phyloP scores from a whole-genome alignment of 164 flowering plant species.

The Warburgia ugandensis region DNA sequence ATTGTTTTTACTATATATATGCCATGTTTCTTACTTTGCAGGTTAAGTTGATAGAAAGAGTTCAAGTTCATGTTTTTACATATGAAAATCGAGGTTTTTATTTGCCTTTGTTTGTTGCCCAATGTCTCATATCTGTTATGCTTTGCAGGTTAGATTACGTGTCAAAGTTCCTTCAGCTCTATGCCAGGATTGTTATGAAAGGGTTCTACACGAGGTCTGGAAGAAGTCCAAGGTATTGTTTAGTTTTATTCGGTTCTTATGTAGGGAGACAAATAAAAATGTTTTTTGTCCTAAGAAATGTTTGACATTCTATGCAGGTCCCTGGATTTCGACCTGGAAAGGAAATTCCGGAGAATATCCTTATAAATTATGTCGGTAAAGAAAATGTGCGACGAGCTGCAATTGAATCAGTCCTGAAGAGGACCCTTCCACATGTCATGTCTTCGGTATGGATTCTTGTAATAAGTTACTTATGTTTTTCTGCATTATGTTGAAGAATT shows the following conservation, averaged over 20 bases:
- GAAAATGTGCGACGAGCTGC: slow-evolving; percentile 51
- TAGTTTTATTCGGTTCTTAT: too few species aligned
- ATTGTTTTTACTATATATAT: background rate
- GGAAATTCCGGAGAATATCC: slow-evolving; percentile 72
- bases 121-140: background rate
- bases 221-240: slow-evolving; percentile 67
- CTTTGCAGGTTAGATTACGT: slow-evolving; percentile 55
- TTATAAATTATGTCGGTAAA: slow-evolving; percentile 58
- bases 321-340: slow-evolving; percentile 97
- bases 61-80: too few species aligned
- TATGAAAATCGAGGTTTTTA: too few species aligned
- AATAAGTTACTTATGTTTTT: too few species aligned
- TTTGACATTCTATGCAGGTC: slow-evolving; percentile 29
- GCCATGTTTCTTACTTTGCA: slow-evolving; percentile 1
- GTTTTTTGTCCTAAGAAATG: background rate
- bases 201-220: slow-evolving; percentile 51
- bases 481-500: too few species aligned
- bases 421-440: slow-evolving; percentile 95
- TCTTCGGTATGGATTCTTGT: slow-evolving; percentile 59
- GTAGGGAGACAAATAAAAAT: background rate
- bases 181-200: slow-evolving; percentile 66
- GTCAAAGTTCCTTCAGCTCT: slow-evolving; percentile 67
- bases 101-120: background rate
- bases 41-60: too few species aligned
- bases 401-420: slow-evolving; percentile 69